These are phyloP conservation scores for Alternaria sp. DNA, from an alignment of 2,329 filamentous ascomycete species.

Conservation along the genomic window DNA sequence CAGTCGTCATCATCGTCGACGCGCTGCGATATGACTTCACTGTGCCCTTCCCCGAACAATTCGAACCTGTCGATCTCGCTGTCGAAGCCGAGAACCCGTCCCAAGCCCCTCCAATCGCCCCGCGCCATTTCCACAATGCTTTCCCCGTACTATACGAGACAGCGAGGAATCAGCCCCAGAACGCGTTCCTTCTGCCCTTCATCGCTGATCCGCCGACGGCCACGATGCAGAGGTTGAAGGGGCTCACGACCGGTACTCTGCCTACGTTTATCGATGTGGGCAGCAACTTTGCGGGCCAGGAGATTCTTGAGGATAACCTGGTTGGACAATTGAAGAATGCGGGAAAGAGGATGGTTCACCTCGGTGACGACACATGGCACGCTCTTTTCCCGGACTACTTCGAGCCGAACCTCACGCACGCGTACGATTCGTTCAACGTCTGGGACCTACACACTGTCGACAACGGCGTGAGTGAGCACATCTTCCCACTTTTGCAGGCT, in stretches of 20 bases:
- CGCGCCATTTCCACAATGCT: conserved; percentile 81
- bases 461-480: conserved; percentile 89
- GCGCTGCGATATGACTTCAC: conserved; percentile 97
- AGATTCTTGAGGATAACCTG: conserved; percentile 90
- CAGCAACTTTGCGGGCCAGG: conserved; percentile 92
- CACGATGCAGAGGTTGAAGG: conserved; percentile 90
- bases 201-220: conserved; percentile 96
- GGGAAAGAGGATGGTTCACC: conserved; percentile 81
- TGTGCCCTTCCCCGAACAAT: conserved; percentile 70
- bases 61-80: conserved; percentile 48
- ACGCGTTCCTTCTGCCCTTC: conserved; percentile 90
- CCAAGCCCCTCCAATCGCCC: conserved; percentile 25
- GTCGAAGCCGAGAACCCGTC: conserved; percentile 20
- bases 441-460: conserved; percentile 98
- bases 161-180: conserved; percentile 72
- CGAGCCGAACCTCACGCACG: conserved; percentile 79
- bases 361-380: conserved; percentile 99
- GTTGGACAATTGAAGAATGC: conserved; percentile 68
- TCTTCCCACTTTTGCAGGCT: conserved; percentile 78
- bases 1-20: conserved; percentile 88
- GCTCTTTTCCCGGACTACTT: conserved; percentile 94
- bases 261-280: conserved; percentile 94
- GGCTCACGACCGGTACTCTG: conserved; percentile 90
- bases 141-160: conserved; percentile 87
- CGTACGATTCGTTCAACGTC: conserved; percentile 98